phyloP scores from a whole-genome alignment of 2,329 filamentous ascomycete genomes.

The Leptographium lundbergii region DNA sequence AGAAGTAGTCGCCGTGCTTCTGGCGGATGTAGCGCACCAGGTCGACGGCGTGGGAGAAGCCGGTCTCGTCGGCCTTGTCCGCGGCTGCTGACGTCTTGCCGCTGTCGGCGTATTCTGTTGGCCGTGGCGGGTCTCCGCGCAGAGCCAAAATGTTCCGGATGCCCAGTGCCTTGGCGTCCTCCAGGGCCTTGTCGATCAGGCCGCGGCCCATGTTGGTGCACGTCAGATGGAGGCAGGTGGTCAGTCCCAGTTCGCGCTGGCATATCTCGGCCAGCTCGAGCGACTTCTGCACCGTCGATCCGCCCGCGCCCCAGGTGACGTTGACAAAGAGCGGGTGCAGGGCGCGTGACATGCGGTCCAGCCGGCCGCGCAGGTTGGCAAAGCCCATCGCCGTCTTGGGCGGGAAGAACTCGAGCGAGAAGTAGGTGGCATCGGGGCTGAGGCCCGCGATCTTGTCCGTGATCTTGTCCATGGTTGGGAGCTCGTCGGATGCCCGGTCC shows the following conservation, averaged over 20 bases:
- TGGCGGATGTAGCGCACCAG: constrained; percentile 79
- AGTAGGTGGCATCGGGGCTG: constrained; percentile 70
- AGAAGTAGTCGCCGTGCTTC: constrained; percentile 87
- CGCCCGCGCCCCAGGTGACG: constrained; percentile 95
- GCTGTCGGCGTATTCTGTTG: constrained; percentile 68
- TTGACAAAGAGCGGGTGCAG: constrained; percentile 90
- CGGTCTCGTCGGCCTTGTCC: constrained; percentile 19
- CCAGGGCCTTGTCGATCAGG: constrained; percentile 76
- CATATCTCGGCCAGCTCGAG: constrained; percentile 91
- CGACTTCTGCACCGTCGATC: constrained; percentile 80
- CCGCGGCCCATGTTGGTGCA: constrained; percentile 94
- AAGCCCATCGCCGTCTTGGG: constrained; percentile 87
- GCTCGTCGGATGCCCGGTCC: neutral
- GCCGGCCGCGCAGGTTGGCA: constrained; percentile 72
- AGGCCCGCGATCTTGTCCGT: constrained; percentile 90
- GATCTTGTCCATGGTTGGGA: constrained; percentile 62
- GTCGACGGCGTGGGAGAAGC: constrained; percentile 83
- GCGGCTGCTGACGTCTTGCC: neutral
- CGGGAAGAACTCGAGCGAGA: constrained; percentile 98
- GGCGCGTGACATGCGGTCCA: constrained; percentile 88
- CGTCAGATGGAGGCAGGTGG: constrained; percentile 89
- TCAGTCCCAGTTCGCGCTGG: constrained; percentile 81
- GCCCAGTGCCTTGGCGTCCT: constrained; percentile 80
- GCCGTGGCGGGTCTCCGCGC: constrained; percentile 79
- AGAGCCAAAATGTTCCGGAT: constrained; percentile 90